Evolutionary conservation across 75 land plant species (phyloP).

Genomic region (Cunninghamia lanceolata): DNA sequence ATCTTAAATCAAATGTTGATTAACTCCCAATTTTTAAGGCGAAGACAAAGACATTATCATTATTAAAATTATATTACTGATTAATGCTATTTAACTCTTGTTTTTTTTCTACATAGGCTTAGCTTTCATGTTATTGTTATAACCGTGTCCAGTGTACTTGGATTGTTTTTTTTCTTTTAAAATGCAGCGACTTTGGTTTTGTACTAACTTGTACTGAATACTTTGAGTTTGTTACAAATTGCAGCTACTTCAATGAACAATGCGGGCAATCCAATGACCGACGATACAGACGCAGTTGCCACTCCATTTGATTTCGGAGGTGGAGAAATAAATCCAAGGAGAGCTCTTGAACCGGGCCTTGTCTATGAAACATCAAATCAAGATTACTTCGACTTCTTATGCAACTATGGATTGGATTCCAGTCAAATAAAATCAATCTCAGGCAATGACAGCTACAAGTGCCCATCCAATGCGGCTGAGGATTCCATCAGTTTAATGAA

Average conservation of each 20-base stretch:
- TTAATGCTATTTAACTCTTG: no score
- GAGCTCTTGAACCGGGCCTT: slow-evolving; percentile 61
- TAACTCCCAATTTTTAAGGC: no score
- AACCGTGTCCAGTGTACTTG: not conserved
- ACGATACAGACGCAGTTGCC: slow-evolving; percentile 29
- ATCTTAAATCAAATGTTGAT: no score
- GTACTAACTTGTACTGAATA: not conserved
- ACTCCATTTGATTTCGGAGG: slow-evolving; percentile 70
- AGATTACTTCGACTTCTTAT: slow-evolving; percentile 62
- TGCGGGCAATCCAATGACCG: slow-evolving; percentile 23
- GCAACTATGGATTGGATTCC: slow-evolving; percentile 51
- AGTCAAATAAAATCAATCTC: slow-evolving; percentile 29
- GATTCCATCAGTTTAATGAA: slow-evolving; percentile 53
- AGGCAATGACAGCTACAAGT: slow-evolving; percentile 30
- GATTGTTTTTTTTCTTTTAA: no score
- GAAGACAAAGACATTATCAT: no score
- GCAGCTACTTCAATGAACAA: slow-evolving; percentile 61
- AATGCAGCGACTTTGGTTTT: no score
- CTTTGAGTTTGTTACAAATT: not conserved
- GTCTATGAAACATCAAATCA: slow-evolving; percentile 42
- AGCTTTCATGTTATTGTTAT: not conserved
- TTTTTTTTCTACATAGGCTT: not conserved
- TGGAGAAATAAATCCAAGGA: slow-evolving; percentile 54
- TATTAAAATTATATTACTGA: no score
- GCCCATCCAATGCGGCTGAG: slow-evolving; percentile 33